Evolutionary conservation across 257 asterid species (phyloP), one percentile per base, ranked within the genome.

Genomic region (Agastache rugosa): DNA sequence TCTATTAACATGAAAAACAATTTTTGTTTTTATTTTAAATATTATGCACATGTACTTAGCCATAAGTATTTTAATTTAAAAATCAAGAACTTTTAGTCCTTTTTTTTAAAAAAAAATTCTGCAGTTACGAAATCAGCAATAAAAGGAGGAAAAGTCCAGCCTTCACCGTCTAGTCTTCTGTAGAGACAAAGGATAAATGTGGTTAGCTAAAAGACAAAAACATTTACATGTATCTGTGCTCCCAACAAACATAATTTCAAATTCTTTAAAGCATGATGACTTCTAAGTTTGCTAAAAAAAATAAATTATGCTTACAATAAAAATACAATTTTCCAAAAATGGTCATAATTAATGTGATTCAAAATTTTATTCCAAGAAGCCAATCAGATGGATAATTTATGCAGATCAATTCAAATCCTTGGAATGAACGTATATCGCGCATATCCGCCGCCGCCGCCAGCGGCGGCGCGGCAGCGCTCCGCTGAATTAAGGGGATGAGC

Each of bases 91-190:
- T 16, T 50, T 50, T 1, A 50, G 19, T 8, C 4, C 22, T 50
- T 50, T 6, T 50, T 50, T 50, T 50, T n/a, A n/a, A n/a, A n/a
- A n/a, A n/a, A n/a, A n/a, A 50, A n/a, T 50, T 31, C 41, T 48
- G 67, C 56, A 67, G 51, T 47, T 67, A 29, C 20, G 50, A 61
- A 41, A 45, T 58, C 15, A 72, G 63, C 51, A 20, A 41, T 41
- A 63, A 9, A n/a, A 44, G 55, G 67, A 61, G 53, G 59, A 69
- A 45, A 71, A 75, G 14, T 75, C 73, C 84, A 80, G 45, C 8
- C 17, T 48, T 25, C 84, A 76, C 81, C 81, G 81, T 74, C 64
- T 31, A 23, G 48, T 74, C 53, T 31, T 17, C 39, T 17, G 51
- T 70, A 16, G 44, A 16, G 51, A 75, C 80, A 62, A 68, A 4